Percentiles rank a stretch among this genome's conserved stretches.
phyloP scores from a whole-genome alignment of 164 flowering plant genomes.

The Piper betle region DNA sequence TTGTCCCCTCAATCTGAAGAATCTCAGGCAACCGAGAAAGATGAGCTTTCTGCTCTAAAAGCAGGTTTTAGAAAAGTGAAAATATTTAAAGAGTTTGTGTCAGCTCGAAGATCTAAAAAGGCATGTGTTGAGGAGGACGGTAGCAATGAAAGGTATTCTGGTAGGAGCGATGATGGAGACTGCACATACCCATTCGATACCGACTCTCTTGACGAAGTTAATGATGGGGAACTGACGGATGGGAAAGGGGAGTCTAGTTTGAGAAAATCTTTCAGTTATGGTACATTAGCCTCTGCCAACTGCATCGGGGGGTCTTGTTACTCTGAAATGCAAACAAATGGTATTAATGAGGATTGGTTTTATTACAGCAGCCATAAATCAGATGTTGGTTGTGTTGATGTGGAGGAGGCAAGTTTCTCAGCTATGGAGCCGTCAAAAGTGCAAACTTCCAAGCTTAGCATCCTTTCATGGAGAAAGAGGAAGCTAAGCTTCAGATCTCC shows the following conservation, averaged over 20 bases:
- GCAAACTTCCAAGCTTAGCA: constrained; percentile 52
- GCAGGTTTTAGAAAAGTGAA: constrained; percentile 91
- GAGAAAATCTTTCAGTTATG: constrained; percentile 84
- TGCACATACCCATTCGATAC: constrained; percentile 65
- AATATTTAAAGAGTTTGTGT: constrained; percentile 69
- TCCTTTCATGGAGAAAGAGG: constrained; percentile 92
- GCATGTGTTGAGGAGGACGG: constrained; percentile 67
- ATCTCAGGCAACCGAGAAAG: constrained; percentile 42
- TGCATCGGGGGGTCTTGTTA: constrained; percentile 53
- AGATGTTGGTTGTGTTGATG: constrained; percentile 48
- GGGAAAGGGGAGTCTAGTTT: constrained; percentile 36
- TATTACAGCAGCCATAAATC: constrained; percentile 79
- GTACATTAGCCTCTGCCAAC: constrained; percentile 78
- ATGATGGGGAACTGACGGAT: constrained; percentile 60
- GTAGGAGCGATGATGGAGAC: constrained; percentile 71
- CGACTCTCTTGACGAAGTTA: constrained; percentile 63
- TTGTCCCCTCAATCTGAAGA: constrained; percentile 38
- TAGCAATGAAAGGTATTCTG: constrained; percentile 63
- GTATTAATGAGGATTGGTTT: constrained; percentile 66
- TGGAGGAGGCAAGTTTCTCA: constrained; percentile 35
- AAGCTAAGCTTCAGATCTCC: constrained; percentile 92
- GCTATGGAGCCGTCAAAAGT: constrained; percentile 29
- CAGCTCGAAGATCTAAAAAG: constrained; percentile 65
- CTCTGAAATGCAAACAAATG: constrained; percentile 35
- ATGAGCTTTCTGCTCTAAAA: constrained; percentile 89